Percentiles rank a stretch among this genome's conserved stretches.
Conservation (phyloP, 129 eudicot genomes). For the Flaveria brownii region DNA sequence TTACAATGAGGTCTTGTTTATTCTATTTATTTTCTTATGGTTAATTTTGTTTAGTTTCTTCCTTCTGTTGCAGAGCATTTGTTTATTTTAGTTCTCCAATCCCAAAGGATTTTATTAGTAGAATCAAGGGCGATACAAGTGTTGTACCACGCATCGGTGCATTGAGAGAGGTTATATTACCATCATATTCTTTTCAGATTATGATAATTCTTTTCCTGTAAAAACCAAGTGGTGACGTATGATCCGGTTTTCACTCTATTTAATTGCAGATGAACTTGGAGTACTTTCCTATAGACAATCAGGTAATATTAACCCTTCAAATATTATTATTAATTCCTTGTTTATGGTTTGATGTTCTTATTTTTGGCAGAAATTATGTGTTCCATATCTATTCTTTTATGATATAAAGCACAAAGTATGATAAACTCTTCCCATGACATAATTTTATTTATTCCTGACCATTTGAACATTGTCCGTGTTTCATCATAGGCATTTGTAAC, state of each 20-base stretch:
- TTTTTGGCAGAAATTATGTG: not conserved
- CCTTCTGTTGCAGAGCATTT: slow-evolving; percentile 62
- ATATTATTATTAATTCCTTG: not conserved
- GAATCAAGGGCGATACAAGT: slow-evolving; percentile 80
- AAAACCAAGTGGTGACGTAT: slow-evolving; percentile 12
- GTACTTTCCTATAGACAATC: slow-evolving; percentile 88
- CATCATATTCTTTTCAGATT: slow-evolving; percentile 21
- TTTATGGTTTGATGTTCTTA: no score
- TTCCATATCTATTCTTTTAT: not conserved
- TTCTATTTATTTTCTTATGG: not conserved
- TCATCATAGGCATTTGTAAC: slow-evolving; percentile 69
- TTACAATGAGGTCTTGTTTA: slow-evolving; percentile 8
- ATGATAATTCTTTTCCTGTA: slow-evolving; percentile 12
- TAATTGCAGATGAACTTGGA: slow-evolving; percentile 93
- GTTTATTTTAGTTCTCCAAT: slow-evolving; percentile 84
- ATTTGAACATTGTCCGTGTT: slow-evolving; percentile 18
- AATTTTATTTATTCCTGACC: slow-evolving; percentile 7
- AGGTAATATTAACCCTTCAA: slow-evolving; percentile 48
- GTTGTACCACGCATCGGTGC: slow-evolving; percentile 94
- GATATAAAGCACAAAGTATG: not conserved
- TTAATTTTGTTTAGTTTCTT: slow-evolving; percentile 17
- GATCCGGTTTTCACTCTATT: slow-evolving; percentile 23
- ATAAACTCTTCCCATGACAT: slow-evolving; percentile 9
- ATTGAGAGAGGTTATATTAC: slow-evolving; percentile 74
- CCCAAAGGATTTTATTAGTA: slow-evolving; percentile 69